A percentile compares a stretch with the other conserved stretches of the same genome.
Conservation (phyloP, 2,329 filamentous ascomycete species). For the Xylariales sp. region DNA sequence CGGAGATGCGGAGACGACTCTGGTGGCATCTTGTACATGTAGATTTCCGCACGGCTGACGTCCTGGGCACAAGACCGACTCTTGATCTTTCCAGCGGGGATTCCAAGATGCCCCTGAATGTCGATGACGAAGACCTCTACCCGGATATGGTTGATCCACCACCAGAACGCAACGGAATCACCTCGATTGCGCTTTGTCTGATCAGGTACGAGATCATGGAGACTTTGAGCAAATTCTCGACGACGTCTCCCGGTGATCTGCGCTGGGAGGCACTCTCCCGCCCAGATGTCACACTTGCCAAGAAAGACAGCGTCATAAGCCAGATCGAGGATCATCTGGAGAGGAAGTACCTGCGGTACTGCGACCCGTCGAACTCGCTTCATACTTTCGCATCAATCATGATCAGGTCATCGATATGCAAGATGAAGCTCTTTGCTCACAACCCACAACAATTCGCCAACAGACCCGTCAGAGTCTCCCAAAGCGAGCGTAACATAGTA, state of each 20-base stretch:
- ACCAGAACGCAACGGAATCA: constrained; percentile 35
- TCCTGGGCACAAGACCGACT: constrained; percentile 41
- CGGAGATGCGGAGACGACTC: constrained; percentile 45
- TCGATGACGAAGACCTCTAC: constrained; percentile 46
- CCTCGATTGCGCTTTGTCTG: constrained; percentile 36
- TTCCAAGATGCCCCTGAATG: constrained; percentile 42
- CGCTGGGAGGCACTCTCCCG: constrained; percentile 13
- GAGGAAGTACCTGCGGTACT: constrained; percentile 30
- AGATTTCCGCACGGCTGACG: constrained; percentile 43
- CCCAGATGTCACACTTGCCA: constrained; percentile 9
- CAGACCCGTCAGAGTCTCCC: constrained; percentile 12
- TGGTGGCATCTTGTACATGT: constrained; percentile 46
- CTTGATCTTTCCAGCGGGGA: constrained; percentile 40
- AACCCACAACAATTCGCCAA: constrained; percentile 15
- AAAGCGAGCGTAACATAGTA: constrained; percentile 17
- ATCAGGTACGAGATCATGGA: constrained; percentile 39
- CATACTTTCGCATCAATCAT: constrained; percentile 14
- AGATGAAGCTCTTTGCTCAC: constrained; percentile 17
- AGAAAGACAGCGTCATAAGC: constrained; percentile 22
- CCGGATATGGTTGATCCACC: constrained; percentile 39
- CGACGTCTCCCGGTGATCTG: constrained; percentile 16
- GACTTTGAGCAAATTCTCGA: constrained; percentile 32
- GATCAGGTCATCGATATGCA: constrained; percentile 17
- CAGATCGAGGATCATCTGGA: constrained; percentile 31
- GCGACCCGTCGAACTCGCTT: constrained; percentile 25